These are phyloP conservation scores for Aspergillus intermedius DNA, from an alignment of 2,329 filamentous ascomycete genomes.

Conservation along the genomic window DNA sequence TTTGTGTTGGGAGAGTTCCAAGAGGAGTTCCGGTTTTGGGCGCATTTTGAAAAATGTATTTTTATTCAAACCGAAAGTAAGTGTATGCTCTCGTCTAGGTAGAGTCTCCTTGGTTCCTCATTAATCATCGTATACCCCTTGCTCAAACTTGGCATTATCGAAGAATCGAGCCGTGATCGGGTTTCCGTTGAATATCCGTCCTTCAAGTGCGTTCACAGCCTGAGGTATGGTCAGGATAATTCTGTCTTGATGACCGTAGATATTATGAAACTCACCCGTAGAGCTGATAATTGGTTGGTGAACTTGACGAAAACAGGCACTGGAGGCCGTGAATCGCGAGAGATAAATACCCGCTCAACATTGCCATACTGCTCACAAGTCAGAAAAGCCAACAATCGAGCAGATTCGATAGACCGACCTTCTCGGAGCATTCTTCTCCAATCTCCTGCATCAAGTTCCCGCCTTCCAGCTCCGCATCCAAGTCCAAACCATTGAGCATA, in stretches of 20 bases:
- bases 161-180: constrained; percentile 76
- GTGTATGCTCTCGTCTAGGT: not conserved
- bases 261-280: constrained; percentile 59
- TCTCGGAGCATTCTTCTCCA: constrained; percentile 82
- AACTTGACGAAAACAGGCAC: constrained; percentile 88
- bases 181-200: constrained; percentile 82
- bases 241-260: constrained; percentile 1
- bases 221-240: constrained; percentile 26
- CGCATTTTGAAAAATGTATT: not conserved
- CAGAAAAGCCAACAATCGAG: not conserved
- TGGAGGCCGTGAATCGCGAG: constrained; percentile 48
- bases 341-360: constrained; percentile 73
- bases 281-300: constrained; percentile 72
- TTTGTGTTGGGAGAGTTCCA: too few species aligned
- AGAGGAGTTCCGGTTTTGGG: not conserved
- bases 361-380: constrained; percentile 61
- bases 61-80: not conserved
- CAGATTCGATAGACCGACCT: constrained; percentile 43
- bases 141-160: constrained; percentile 73
- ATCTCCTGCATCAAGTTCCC: constrained; percentile 80
- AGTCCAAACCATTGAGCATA: constrained; percentile 81
- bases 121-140: constrained; percentile 48
- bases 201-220: constrained; percentile 86
- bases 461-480: constrained; percentile 67
- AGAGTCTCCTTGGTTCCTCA: not conserved